These are phyloP conservation scores for Neonectria punicea DNA, from an alignment of 2,329 filamentous ascomycete species.

Conservation along the genomic window DNA sequence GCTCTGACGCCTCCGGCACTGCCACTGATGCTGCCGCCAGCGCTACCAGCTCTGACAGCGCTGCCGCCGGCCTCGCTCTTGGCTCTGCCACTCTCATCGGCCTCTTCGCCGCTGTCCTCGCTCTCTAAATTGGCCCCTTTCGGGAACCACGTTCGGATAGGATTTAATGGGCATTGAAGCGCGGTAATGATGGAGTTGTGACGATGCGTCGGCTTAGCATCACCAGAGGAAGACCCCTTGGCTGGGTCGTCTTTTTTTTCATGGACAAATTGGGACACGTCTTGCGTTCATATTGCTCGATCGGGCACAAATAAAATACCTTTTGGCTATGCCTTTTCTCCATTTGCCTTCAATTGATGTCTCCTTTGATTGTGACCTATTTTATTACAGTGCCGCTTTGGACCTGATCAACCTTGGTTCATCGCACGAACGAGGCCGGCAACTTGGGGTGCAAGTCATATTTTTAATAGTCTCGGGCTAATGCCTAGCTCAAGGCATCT, in stretches of 20 bases:
- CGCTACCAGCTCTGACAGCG: conserved; percentile 47
- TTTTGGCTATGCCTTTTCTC: conserved; percentile 28
- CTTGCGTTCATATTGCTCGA: conserved; percentile 40
- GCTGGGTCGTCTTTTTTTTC: conserved; percentile 34
- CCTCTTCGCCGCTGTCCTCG: conserved; percentile 60
- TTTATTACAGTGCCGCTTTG: too few relatives aligned
- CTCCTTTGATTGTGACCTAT: not conserved
- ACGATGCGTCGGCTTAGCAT: conserved; percentile 32
- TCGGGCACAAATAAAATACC: conserved; percentile 43
- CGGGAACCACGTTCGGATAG: conserved; percentile 24
- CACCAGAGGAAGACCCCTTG: conserved; percentile 32
- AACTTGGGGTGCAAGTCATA: too few relatives aligned
- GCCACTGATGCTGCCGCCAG: conserved; percentile 37
- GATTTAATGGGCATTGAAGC: conserved; percentile 37
- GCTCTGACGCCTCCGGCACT: conserved; percentile 39
- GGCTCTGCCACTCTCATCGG: conserved; percentile 59
- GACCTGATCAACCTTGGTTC: too few relatives aligned
- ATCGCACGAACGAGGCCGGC: too few relatives aligned
- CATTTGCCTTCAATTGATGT: not conserved
- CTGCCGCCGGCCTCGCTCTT: conserved; percentile 50
- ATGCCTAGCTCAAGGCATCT: too few relatives aligned
- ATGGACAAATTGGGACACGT: conserved; percentile 43
- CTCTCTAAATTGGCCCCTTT: conserved; percentile 54
- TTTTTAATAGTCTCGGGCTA: too few relatives aligned
- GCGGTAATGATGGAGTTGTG: conserved; percentile 42